Percentiles rank a stretch among this genome's conserved stretches.
Conservation (phyloP, 148 eudicot genomes). For the Heliamphora exappendiculata region DNA sequence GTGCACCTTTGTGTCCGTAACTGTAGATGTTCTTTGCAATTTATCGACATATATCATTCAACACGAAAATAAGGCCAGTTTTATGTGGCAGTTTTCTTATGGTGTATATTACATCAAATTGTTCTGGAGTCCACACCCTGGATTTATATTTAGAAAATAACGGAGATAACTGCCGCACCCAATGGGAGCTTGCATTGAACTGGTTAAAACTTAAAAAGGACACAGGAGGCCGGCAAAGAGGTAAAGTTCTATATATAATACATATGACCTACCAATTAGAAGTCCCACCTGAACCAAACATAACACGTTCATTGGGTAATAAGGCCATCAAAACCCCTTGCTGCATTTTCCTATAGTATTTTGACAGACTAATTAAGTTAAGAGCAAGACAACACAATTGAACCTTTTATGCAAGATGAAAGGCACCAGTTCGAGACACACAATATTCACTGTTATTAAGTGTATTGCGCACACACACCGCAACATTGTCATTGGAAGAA, state of each 20-base stretch:
- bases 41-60: neutral
- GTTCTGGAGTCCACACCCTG: neutral
- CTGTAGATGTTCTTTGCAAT: neutral
- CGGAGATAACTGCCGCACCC: too few relatives aligned
- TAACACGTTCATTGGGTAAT: neutral
- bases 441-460: too few relatives aligned
- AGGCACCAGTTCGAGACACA: too few relatives aligned
- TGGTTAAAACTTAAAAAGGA: neutral
- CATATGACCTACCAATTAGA: neutral
- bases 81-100: neutral
- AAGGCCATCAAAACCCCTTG: neutral
- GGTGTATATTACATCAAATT: neutral
- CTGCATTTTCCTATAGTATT: neutral
- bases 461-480: neutral
- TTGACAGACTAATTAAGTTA: neutral
- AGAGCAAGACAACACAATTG: neutral
- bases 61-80: neutral
- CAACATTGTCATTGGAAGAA: too few relatives aligned
- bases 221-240: neutral
- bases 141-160: too few relatives aligned
- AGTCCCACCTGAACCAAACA: neutral
- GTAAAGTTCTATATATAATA: neutral
- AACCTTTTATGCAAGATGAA: too few relatives aligned
- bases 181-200: neutral
- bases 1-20: neutral